phyloP scores from a whole-genome alignment of 2,329 filamentous ascomycete species.

The Xylaria polymorpha region DNA sequence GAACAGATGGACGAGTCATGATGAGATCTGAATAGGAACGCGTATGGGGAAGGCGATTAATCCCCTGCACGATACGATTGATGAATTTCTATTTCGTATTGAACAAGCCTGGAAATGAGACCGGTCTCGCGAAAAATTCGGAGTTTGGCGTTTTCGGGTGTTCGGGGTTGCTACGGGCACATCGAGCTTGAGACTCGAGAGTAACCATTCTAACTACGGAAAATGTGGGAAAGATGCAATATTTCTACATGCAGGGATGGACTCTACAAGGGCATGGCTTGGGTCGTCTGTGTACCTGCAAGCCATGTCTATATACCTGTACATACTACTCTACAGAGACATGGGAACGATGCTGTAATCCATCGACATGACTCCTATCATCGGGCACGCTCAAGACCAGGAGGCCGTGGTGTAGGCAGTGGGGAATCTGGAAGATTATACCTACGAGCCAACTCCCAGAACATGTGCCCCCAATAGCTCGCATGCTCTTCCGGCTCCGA shows the following conservation, averaged over 20 bases:
- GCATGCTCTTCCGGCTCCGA: conserved; percentile 25
- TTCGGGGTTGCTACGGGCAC: conserved; percentile 5
- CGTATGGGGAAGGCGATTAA: background rate
- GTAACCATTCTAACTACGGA: background rate
- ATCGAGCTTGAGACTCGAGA: background rate
- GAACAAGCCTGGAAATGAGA: background rate
- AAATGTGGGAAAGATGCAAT: conserved; percentile 1
- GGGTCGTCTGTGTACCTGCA: conserved; percentile 4
- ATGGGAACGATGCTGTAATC: conserved; percentile 4
- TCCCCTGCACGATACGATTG: conserved; percentile 12
- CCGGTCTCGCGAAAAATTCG: background rate
- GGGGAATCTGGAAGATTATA: conserved; percentile 46
- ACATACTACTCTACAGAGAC: conserved; percentile 30
- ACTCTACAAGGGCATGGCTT: conserved; percentile 4
- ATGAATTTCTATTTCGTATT: conserved; percentile 15
- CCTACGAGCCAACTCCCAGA: conserved; percentile 43
- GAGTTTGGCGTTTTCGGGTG: conserved; percentile 31
- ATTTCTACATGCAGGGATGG: conserved; percentile 8
- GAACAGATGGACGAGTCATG: conserved; percentile 48
- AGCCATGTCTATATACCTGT: conserved; percentile 22
- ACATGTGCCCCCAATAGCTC: conserved; percentile 44
- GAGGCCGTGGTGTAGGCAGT: background rate
- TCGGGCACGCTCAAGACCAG: background rate
- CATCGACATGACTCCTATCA: background rate
- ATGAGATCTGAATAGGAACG: conserved; percentile 19